phyloP scores from a whole-genome alignment of 108 stramenopile genomes.

The Nannochloropsis gaditana region DNA sequence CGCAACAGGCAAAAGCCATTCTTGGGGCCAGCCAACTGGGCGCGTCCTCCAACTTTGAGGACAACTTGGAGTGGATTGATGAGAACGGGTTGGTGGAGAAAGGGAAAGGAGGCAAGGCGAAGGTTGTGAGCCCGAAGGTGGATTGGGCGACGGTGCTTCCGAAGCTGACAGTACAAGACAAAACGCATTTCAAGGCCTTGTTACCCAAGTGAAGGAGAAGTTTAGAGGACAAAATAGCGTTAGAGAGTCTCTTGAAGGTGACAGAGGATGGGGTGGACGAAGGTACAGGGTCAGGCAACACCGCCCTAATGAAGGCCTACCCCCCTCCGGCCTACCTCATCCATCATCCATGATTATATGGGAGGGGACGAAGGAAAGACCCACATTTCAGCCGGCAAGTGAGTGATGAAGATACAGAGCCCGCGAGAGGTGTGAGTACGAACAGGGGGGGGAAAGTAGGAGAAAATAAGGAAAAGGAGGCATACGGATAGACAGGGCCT shows the following conservation, averaged over 20 bases:
- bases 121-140: not conserved
- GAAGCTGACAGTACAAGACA: constrained; percentile 14
- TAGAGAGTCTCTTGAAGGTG: too few relatives aligned
- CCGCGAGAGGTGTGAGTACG: not conserved
- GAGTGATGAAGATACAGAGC: not conserved
- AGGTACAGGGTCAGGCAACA: too few relatives aligned
- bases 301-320: too few relatives aligned
- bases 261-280: too few relatives aligned
- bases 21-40: not conserved
- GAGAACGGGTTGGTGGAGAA: not conserved
- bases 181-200: not conserved
- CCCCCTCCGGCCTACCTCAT: too few relatives aligned
- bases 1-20: not conserved
- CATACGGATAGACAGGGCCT: too few relatives aligned
- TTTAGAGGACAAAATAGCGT: too few relatives aligned
- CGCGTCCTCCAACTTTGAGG: not conserved
- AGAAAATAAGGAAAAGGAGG: not conserved
- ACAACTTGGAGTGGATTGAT: constrained; percentile 20
- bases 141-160: not conserved
- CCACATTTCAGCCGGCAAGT: not conserved
- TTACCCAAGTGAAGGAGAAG: not conserved
- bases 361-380: too few relatives aligned
- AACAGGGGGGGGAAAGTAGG: not conserved
- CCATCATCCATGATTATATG: too few relatives aligned
- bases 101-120: not conserved